Evolutionary conservation across 768 basidiomycete species (phyloP).

Genomic region (Hygrophorus russula): DNA sequence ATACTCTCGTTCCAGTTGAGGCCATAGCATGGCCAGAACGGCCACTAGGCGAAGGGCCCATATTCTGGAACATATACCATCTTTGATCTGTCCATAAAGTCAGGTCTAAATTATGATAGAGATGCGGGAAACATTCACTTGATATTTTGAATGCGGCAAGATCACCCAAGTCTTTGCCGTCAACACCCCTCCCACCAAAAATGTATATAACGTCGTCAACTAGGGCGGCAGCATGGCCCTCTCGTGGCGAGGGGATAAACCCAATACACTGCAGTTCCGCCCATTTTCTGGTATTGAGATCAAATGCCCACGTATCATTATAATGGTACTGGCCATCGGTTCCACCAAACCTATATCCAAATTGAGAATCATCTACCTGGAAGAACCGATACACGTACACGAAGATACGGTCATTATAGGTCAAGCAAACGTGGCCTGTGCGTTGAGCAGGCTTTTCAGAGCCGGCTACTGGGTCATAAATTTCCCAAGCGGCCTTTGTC

Average conservation of each 20-base stretch:
- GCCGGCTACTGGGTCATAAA: constrained; percentile 45
- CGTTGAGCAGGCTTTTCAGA: constrained; percentile 64
- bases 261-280: constrained; percentile 92
- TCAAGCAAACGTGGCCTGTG: constrained; percentile 87
- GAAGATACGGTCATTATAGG: constrained; percentile 73
- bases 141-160: constrained; percentile 95
- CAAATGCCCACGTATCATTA: constrained; percentile 97
- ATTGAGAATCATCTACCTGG: background rate
- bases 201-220: constrained; percentile 98
- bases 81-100: constrained; percentile 59
- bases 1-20: constrained; percentile 76
- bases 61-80: constrained; percentile 99
- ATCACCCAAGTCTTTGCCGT: constrained; percentile 92
- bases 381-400: constrained; percentile 40
- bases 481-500: constrained; percentile 77
- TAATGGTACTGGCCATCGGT: constrained; percentile 99
- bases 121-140: constrained; percentile 45
- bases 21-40: constrained; percentile 99
- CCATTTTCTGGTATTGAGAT: constrained; percentile 73
- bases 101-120: constrained; percentile 5
- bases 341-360: constrained; percentile 71
- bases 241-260: constrained; percentile 89
- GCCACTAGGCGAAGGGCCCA: constrained; percentile 91
- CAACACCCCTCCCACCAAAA: constrained; percentile 94
- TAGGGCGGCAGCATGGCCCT: constrained; percentile 92